Conservation (phyloP, 192 early-diverging fungal genomes). For the Umbelopsis sp. region DNA sequence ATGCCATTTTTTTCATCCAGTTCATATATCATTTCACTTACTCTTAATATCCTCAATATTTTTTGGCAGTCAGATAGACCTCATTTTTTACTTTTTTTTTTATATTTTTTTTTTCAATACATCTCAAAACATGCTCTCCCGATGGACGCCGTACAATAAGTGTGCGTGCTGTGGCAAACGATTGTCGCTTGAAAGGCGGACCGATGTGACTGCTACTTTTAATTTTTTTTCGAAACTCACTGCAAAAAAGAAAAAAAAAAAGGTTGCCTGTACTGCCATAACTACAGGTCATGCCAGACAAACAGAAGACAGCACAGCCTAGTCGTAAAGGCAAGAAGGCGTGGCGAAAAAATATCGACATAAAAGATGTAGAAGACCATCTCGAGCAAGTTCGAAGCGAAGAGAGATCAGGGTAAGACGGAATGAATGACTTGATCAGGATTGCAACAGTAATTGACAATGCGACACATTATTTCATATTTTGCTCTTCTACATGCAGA, state of each 20-base stretch:
- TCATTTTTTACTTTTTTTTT: no score
- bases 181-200: background rate
- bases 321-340: constrained; percentile 89
- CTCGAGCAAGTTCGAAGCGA: constrained; percentile 73
- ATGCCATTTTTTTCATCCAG: no score
- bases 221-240: background rate
- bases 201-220: constrained; percentile 1
- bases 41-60: no score
- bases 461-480: background rate
- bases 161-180: background rate
- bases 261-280: background rate
- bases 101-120: background rate
- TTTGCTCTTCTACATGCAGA: constrained; percentile 34
- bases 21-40: no score
- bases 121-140: background rate
- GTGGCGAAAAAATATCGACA: constrained; percentile 93
- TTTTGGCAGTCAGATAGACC: no score
- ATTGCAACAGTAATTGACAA: no score
- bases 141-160: no score
- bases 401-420: constrained; percentile 79
- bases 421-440: no score
- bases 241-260: constrained; percentile 3
- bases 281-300: constrained; percentile 5
- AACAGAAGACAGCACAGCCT: constrained; percentile 52
- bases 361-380: constrained; percentile 72